Conservation (phyloP, 257 asterid species). For the Leptodermis oblonga region DNA sequence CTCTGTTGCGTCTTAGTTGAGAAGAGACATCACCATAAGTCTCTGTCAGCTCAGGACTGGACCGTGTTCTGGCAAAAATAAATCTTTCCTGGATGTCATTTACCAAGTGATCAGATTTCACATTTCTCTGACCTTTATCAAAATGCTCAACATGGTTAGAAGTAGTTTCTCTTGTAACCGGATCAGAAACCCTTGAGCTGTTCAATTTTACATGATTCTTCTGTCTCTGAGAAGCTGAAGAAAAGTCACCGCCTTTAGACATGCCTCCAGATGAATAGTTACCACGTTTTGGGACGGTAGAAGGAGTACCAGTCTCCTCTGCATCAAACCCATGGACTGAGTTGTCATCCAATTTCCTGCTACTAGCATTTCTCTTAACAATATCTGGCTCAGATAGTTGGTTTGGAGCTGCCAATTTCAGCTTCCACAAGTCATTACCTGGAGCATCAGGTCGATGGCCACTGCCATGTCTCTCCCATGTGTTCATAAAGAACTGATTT, state of each 20-base stretch:
- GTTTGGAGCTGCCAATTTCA: constrained; percentile 41
- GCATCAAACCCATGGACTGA: constrained; percentile 27
- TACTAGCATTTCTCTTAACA: constrained; percentile 26
- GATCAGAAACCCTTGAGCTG: constrained; percentile 39
- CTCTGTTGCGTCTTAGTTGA: constrained; percentile 36
- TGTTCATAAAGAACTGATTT: constrained; percentile 81
- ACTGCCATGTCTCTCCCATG: constrained; percentile 89
- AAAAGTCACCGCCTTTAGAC: constrained; percentile 29
- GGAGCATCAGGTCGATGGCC: constrained; percentile 95
- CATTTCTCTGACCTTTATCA: constrained; percentile 49
- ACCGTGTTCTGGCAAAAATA: constrained; percentile 72
- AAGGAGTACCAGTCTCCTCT: constrained; percentile 30
- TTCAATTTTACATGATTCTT: constrained; percentile 40
- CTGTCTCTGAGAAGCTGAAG: constrained; percentile 47
- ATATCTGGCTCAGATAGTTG: constrained; percentile 37
- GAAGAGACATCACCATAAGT: constrained; percentile 44
- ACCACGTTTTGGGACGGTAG: constrained; percentile 37
- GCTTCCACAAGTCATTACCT: constrained; percentile 33
- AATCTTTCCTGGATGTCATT: constrained; percentile 58
- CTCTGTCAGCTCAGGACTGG: constrained; percentile 94
- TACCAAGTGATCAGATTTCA: constrained; percentile 47
- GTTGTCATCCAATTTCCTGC: constrained; percentile 39
- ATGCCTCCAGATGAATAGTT: constrained; percentile 34
- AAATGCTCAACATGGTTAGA: constrained; percentile 40
- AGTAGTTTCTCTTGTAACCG: constrained; percentile 32